Base-by-base conservation (phyloP, 139 green algal species). In the Pedinophyceae sp. region DNA sequence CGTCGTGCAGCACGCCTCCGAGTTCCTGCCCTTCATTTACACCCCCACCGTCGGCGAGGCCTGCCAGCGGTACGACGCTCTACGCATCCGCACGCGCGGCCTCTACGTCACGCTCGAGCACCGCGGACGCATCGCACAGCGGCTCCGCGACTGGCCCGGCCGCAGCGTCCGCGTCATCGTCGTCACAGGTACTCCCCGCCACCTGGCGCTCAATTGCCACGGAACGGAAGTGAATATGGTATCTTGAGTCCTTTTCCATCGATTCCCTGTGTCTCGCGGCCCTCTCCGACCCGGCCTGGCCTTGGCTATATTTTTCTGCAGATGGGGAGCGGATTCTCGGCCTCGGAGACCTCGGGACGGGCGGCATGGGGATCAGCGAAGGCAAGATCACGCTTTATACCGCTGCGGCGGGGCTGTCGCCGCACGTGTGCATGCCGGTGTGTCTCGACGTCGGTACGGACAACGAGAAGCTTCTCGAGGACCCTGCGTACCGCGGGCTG, bases 41-140 rank as follows among this genome's bases (percentile, higher is more conserved):
- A 96, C 87, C 1, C 87, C 87, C 2, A 93, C 84, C 15, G 87
- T 97, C 0, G 88, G 88, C 2, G 82, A 97, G 55, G 88, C 86
- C 2, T 96, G 87, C 65, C 61, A 84, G 63, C 63, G 73, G 27
- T 94, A 84, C 61, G 56, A 77, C 63, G 30, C 59, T 19, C 72
- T 89, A 26, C 58, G 60, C 10, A 57, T 75, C 1, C 66, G 54
- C 29, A 30, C 52, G 43, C 18, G 55, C 23, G 74, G 71, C 13
- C 62, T 84, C 19, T 83, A 82, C 61, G 50, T 86, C 27, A 66
- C 25, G 26, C 27, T 75, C 2, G 50, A 68, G 15, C 66, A 83
- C 61, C 15, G 15, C 1, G 62, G 57, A 30, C 30, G 30, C 45
- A 58, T 86, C 30, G 56, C 68, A 53, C 29, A 62, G 22, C 60